Evolutionary conservation across 306 rosid species (phyloP), one percentile per base, ranked within the genome.

Genomic region (Oxytropis ochrocephala): DNA sequence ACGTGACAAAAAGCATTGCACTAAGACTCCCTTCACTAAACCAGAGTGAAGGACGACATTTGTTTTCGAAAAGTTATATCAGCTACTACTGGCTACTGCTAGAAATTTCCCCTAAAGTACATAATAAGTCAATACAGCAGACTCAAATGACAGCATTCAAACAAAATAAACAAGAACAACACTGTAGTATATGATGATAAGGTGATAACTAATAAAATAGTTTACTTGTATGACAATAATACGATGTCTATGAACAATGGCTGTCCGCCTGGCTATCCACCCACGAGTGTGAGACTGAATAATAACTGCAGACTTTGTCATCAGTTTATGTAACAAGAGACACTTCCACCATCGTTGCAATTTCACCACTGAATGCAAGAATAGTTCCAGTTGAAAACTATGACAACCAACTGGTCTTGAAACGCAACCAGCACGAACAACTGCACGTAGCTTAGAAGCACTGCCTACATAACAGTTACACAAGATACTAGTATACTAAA

Each of bases 331-430:
- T 13, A 62, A 74, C 75, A 87, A 64, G 77, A 68, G 71, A 52
- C 82, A 44, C 73, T 82, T 88, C 98, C 98, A 92, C 98, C 96
- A 86, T 43, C 86, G 79, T 80, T 92, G 98, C 79, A 92, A 75
- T 84, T 84, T 90, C 58, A 86, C 60, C 79, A 82, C 84, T 46
- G 95, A 87, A 80, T 30, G 24, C 65, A 83, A 74, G 66, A 75
- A 66, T 12, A 77, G 32, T 54, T 85, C 77, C 58, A 80, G 78
- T 72, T 85, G 89, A 66, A 67, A 73, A 76, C 86, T 73, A 71
- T 18, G 24, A 63, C 54, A 42, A 53, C 70, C 76, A 71, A 65
- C 53, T 52, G 85, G 71, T 43, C 70, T 75, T 27, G 66, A 70
- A 70, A 47, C 52, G 70, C 67, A 64, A 11, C 72, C 85, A 48